These are phyloP conservation scores for Aspergillus flavus DNA, from an alignment of 2,329 filamentous ascomycete species.

Conservation along the genomic window DNA sequence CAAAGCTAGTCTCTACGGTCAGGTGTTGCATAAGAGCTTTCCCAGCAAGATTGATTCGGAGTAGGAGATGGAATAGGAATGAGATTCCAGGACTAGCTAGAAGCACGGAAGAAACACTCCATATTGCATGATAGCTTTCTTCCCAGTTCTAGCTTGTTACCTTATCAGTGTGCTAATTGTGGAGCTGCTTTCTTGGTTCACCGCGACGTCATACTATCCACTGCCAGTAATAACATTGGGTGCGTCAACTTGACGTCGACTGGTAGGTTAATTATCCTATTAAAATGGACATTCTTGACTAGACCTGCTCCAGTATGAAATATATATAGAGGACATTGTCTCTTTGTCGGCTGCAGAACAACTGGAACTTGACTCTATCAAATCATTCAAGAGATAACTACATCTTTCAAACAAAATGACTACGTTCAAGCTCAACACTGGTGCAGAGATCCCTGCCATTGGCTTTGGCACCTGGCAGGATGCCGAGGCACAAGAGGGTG, in stretches of 20 bases:
- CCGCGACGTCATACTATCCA: slow-evolving; percentile 15
- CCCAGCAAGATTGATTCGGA: background rate
- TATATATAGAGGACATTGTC: background rate
- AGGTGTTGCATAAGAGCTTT: background rate
- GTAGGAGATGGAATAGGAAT: background rate
- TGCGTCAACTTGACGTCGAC: slow-evolving; percentile 27
- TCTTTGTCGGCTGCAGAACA: background rate
- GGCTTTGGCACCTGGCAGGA: slow-evolving; percentile 61
- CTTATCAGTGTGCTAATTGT: background rate
- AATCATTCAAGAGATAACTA: background rate
- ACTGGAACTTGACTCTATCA: background rate
- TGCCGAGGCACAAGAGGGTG: slow-evolving; percentile 51
- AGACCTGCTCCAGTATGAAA: background rate
- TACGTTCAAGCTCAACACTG: slow-evolving; percentile 51
- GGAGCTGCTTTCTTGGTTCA: slow-evolving; percentile 3
- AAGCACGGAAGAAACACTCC: background rate
- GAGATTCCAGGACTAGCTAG: background rate
- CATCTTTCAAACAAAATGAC: slow-evolving; percentile 21
- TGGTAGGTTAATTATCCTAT: background rate
- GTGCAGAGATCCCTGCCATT: slow-evolving; percentile 50
- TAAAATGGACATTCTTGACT: background rate
- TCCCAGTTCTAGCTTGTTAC: background rate
- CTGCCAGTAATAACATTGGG: background rate
- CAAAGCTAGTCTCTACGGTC: background rate
- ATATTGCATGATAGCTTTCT: background rate